These are phyloP conservation scores for Globisporangium mamillatum DNA, from an alignment of 352 stramenopile genomes.

Conservation along the genomic window DNA sequence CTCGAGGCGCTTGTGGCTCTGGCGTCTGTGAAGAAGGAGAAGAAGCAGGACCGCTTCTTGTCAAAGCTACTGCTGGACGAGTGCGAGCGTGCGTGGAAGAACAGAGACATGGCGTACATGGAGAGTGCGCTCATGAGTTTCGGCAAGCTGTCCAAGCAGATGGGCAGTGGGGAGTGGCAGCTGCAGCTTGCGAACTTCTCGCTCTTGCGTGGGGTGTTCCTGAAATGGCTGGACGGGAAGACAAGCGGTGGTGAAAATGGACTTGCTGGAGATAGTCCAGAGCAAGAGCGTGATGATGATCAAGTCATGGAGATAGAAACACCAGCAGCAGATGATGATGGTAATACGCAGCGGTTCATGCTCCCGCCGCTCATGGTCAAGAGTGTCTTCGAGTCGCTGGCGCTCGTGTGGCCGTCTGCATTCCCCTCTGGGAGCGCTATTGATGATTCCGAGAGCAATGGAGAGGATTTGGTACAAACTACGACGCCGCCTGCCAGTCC, in stretches of 20 bases:
- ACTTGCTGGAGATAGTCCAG: neutral
- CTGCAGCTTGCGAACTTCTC: conserved; percentile 37
- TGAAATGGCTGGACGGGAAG: conserved; percentile 29
- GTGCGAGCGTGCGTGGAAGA: conserved; percentile 57
- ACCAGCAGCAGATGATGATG: neutral
- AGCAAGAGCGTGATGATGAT: conserved; percentile 5
- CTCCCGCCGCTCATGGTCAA: conserved; percentile 71
- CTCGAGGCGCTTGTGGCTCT: conserved; percentile 66
- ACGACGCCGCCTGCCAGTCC: neutral
- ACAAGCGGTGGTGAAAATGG: neutral
- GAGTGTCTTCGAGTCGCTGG: conserved; percentile 66
- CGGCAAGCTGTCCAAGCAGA: conserved; percentile 36
- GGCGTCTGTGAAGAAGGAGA: conserved; percentile 24
- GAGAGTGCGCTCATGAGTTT: conserved; percentile 63
- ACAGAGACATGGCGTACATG: conserved; percentile 64
- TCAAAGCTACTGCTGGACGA: conserved; percentile 46
- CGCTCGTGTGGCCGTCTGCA: conserved; percentile 37
- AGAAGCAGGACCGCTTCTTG: neutral
- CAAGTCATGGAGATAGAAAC: neutral
- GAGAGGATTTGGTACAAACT: neutral
- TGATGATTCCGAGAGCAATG: neutral
- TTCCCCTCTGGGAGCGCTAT: neutral
- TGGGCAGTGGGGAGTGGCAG: conserved; percentile 23
- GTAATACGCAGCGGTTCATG: conserved; percentile 1
- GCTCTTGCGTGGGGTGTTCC: conserved; percentile 33